A percentile compares a stretch with the other conserved stretches of the same genome.
Conservation (phyloP, 192 early-diverging fungal species). For the Dissophora globulifera region DNA sequence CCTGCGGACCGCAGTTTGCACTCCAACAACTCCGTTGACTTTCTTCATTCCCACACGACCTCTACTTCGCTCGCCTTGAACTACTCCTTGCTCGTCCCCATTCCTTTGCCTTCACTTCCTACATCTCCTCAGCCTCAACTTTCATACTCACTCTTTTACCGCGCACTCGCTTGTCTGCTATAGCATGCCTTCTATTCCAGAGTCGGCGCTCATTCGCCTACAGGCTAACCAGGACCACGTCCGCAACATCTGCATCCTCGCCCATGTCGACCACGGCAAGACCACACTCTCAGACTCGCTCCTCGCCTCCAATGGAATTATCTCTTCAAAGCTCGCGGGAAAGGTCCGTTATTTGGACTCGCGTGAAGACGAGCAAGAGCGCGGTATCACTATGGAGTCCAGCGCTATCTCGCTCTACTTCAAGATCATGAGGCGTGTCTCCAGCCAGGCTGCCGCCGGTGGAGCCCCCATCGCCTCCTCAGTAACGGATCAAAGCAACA, state of each 20-base stretch:
- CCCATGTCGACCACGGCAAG: conserved; percentile 99
- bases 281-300: conserved; percentile 97
- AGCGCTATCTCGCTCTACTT: conserved; percentile 96
- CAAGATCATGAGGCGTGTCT: conserved; percentile 65
- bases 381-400: conserved; percentile 99
- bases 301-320: conserved; percentile 98
- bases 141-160: neutral
- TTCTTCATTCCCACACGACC: too few species aligned
- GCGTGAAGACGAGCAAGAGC: conserved; percentile 96
- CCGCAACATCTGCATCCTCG: conserved; percentile 97
- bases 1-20: too few species aligned
- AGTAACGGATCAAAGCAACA: conserved; percentile 37
- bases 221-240: conserved; percentile 78
- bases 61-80: too few species aligned
- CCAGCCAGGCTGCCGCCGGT: neutral
- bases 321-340: conserved; percentile 93
- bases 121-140: neutral
- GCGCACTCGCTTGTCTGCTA: too few species aligned
- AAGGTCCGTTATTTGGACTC: conserved; percentile 96
- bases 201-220: conserved; percentile 72
- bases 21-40: too few species aligned
- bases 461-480: too few species aligned
- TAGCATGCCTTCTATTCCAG: conserved; percentile 68
- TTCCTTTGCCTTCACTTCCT: neutral
- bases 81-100: too few species aligned